These are phyloP conservation scores for Austroboletus olivaceoglutinosus DNA, from an alignment of 1,284 basidiomycete genomes.

Conservation along the genomic window DNA sequence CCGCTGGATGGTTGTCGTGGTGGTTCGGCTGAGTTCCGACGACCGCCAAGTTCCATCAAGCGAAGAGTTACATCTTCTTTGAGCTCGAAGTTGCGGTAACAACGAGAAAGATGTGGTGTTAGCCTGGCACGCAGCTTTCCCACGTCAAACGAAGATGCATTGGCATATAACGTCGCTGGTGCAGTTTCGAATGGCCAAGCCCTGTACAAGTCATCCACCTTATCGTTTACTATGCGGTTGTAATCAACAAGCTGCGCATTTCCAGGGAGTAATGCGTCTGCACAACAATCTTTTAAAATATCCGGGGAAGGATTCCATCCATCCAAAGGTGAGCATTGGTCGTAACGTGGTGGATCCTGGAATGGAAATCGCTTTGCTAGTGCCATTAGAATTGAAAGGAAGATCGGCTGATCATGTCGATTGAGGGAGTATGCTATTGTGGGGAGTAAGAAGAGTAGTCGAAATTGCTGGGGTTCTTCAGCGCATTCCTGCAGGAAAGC, in stretches of 20 bases:
- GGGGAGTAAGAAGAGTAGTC: background rate
- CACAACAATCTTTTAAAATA: background rate
- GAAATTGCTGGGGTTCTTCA: background rate
- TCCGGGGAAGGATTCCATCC: background rate
- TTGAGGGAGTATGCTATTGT: background rate
- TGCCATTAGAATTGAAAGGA: background rate
- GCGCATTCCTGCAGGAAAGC: background rate
- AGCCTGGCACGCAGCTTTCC: background rate
- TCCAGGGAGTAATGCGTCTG: background rate
- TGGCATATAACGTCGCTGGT: background rate
- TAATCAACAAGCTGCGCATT: background rate
- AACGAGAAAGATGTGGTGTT: background rate
- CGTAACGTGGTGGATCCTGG: background rate
- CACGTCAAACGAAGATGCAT: background rate
- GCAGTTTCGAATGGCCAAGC: background rate
- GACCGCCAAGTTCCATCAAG: background rate
- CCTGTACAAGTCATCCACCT: background rate
- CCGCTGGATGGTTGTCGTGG: background rate
- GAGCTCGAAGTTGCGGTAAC: background rate
- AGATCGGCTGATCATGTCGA: background rate
- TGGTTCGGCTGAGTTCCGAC: background rate
- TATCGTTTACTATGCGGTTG: background rate
- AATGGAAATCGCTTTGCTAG: background rate
- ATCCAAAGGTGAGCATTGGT: background rate
- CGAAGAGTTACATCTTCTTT: background rate